phyloP scores from a whole-genome alignment of 768 basidiomycete species.

The Podaxis sp. region DNA sequence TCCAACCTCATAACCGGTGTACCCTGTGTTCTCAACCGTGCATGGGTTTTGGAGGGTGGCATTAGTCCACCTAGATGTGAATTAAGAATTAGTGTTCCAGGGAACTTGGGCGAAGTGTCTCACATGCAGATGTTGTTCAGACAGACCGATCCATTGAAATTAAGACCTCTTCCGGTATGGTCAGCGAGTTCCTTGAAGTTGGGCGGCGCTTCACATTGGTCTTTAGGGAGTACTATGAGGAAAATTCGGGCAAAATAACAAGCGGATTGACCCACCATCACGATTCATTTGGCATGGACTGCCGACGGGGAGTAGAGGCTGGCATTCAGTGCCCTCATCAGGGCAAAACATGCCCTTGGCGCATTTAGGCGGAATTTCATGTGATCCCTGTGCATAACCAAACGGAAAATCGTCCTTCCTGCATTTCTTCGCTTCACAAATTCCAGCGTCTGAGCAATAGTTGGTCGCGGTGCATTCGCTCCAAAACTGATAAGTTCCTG shows the following conservation, averaged over 20 bases:
- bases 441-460: constrained; percentile 54
- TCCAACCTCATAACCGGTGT: constrained; percentile 62
- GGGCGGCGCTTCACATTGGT: constrained; percentile 73
- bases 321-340: constrained; percentile 77
- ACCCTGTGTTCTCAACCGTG: constrained; percentile 75
- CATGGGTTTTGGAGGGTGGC: constrained; percentile 64
- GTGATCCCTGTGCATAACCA: constrained; percentile 48
- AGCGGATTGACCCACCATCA: constrained; percentile 56
- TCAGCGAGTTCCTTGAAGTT: constrained; percentile 67
- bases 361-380: constrained; percentile 61
- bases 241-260: not conserved
- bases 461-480: constrained; percentile 72
- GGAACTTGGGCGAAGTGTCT: constrained; percentile 24
- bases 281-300: constrained; percentile 83
- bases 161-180: constrained; percentile 61
- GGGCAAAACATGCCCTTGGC: constrained; percentile 71
- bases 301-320: constrained; percentile 55
- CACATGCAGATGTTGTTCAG: constrained; percentile 84
- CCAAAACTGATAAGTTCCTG: constrained; percentile 78
- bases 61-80: constrained; percentile 68
- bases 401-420: constrained; percentile 78
- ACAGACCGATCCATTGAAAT: constrained; percentile 83
- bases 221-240: constrained; percentile 36
- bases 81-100: not conserved
- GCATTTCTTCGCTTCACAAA: constrained; percentile 68